A percentile compares a stretch with the other conserved stretches of the same genome.
Evolutionary conservation across 2,329 filamentous ascomycete species (phyloP).

Genomic region (Botrytis aclada): DNA sequence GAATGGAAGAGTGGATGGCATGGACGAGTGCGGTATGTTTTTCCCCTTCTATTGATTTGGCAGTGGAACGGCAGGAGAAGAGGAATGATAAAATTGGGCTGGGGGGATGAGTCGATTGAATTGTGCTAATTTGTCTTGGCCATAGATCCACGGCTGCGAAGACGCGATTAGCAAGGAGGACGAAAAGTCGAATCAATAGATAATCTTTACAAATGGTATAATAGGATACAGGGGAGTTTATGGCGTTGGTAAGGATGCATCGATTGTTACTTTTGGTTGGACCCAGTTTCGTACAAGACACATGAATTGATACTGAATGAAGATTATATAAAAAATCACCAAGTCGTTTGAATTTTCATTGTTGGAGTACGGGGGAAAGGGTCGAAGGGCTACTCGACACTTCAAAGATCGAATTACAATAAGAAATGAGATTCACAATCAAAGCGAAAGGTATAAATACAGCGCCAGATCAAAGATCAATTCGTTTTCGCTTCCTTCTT

Average conservation of each 20-base stretch:
- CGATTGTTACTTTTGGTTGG: background rate
- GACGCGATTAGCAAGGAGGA: background rate
- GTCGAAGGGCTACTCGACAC: background rate
- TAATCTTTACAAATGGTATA: background rate
- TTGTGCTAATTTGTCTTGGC: background rate
- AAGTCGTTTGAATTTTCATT: background rate
- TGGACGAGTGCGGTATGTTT: constrained; percentile 62
- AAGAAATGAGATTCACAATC: background rate
- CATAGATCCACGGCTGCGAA: constrained; percentile 10
- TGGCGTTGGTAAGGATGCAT: background rate
- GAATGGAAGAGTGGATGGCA: constrained; percentile 75
- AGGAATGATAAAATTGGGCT: background rate
- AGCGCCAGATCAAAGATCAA: background rate
- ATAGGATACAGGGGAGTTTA: background rate
- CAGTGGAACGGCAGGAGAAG: too few species aligned
- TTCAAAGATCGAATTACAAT: background rate
- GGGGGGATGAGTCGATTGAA: background rate
- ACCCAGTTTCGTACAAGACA: background rate
- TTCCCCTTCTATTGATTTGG: background rate
- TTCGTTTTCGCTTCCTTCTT: constrained; percentile 1
- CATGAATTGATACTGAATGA: background rate
- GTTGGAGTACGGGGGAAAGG: background rate
- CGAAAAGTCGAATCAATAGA: background rate
- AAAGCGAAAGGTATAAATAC: background rate
- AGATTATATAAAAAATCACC: background rate